Evolutionary conservation across 441 rosid species (phyloP).

Genomic region (Syzygium syzygioides): DNA sequence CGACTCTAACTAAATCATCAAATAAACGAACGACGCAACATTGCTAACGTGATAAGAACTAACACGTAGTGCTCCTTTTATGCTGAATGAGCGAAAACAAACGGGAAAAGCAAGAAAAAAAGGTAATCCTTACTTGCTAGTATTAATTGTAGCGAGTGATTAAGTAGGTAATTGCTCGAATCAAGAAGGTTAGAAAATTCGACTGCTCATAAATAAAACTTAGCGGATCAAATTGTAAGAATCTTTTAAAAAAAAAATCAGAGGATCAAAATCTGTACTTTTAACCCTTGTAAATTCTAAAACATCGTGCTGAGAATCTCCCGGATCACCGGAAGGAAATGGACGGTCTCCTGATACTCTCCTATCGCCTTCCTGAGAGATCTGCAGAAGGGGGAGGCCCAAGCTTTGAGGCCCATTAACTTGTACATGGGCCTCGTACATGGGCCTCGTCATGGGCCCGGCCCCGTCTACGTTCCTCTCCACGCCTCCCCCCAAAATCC

Average conservation of each 20-base stretch:
- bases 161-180: background rate
- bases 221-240: background rate
- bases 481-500: background rate
- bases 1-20: background rate
- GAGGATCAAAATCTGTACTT: background rate
- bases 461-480: background rate
- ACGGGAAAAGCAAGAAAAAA: background rate
- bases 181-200: background rate
- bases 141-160: background rate
- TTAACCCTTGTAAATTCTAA: background rate
- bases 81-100: background rate
- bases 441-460: background rate
- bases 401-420: background rate
- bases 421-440: accelerated
- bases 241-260: background rate
- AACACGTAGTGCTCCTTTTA: background rate
- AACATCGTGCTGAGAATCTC: background rate
- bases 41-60: background rate
- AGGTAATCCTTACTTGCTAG: background rate
- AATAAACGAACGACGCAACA: background rate
- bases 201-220: background rate
- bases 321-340: background rate
- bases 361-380: background rate
- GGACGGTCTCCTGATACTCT: background rate
- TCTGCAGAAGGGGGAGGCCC: background rate